Evolutionary conservation across 2,329 filamentous ascomycete species (phyloP).

Genomic region (Alternaria arborescens): DNA sequence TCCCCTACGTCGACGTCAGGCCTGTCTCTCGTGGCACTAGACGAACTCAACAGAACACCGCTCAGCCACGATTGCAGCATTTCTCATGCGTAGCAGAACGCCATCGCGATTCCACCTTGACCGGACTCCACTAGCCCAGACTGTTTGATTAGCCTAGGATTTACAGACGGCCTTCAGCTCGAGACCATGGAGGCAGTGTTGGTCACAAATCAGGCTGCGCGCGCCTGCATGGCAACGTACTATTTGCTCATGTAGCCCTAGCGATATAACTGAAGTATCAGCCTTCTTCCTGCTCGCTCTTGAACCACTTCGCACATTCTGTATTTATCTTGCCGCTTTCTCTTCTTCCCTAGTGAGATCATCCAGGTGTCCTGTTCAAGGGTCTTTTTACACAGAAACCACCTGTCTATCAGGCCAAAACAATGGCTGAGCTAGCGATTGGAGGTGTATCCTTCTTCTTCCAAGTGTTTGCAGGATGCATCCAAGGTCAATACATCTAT

Average conservation of each 20-base stretch:
- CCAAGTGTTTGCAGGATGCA: conserved; percentile 50
- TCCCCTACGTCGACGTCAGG: not conserved
- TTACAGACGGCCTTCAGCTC: conserved; percentile 27
- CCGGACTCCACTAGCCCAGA: conserved; percentile 17
- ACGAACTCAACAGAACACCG: conserved; percentile 5
- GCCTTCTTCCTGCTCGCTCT: conserved; percentile 19
- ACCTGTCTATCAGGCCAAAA: not conserved
- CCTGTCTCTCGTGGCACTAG: not conserved
- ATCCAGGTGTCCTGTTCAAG: not conserved
- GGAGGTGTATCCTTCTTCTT: conserved; percentile 46
- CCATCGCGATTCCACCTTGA: conserved; percentile 12
- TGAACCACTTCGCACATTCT: not conserved
- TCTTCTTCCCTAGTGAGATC: not conserved
- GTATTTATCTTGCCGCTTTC: not conserved
- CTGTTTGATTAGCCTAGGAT: conserved; percentile 26
- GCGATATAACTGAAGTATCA: conserved; percentile 24
- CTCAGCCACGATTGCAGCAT: conserved; percentile 10
- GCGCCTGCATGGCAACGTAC: conserved; percentile 19
- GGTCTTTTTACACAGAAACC: not conserved
- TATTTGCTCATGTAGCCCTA: conserved; percentile 23
- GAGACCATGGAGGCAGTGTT: conserved; percentile 40
- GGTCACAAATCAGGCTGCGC: conserved; percentile 22
- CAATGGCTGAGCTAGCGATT: conserved; percentile 37
- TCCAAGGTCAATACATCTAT: conserved; percentile 35
- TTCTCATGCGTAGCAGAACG: not conserved